Percentiles rank a stretch among this genome's conserved stretches.
Conservation (phyloP, 2,329 filamentous ascomycete species). For the Aotearoamyces nothofagi region DNA sequence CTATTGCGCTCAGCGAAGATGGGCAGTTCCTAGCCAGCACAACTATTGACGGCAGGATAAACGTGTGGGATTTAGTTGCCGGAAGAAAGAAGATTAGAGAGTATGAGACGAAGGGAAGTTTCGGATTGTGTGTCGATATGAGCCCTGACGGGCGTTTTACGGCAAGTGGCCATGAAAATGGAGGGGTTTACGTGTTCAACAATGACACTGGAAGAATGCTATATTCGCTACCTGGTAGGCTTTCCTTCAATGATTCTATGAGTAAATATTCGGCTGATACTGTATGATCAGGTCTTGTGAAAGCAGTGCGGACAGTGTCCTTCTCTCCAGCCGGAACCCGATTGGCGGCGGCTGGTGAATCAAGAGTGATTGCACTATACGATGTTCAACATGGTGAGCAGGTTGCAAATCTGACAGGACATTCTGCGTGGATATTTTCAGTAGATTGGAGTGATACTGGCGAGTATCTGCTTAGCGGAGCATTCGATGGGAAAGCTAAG, state of each 20-base stretch:
- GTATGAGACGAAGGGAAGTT: conserved; percentile 87
- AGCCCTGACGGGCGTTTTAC: conserved; percentile 68
- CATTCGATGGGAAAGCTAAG: conserved; percentile 88
- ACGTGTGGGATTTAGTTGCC: conserved; percentile 62
- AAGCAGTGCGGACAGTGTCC: conserved; percentile 69
- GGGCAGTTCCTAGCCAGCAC: conserved; percentile 77
- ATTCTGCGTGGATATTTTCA: conserved; percentile 76
- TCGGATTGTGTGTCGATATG: conserved; percentile 78
- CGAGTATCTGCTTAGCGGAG: conserved; percentile 76
- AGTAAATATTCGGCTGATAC: not conserved
- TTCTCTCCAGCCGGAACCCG: conserved; percentile 80
- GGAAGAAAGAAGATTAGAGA: conserved; percentile 53
- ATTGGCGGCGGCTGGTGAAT: conserved; percentile 81
- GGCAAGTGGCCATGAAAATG: conserved; percentile 85
- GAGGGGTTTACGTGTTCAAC: conserved; percentile 86
- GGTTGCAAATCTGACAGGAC: conserved; percentile 67
- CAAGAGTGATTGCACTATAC: conserved; percentile 78
- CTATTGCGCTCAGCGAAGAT: conserved; percentile 69
- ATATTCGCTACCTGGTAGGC: conserved; percentile 69
- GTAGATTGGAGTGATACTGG: conserved; percentile 90
- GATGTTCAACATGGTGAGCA: conserved; percentile 88
- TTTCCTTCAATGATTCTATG: too few relatives aligned
- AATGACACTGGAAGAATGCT: conserved; percentile 75
- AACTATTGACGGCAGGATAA: conserved; percentile 74
- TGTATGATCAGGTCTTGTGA: conserved; percentile 51